A percentile compares a stretch with the other conserved stretches of the same genome.
Evolutionary conservation across 306 rosid genomes (phyloP).

Genomic region (Betula pendula): DNA sequence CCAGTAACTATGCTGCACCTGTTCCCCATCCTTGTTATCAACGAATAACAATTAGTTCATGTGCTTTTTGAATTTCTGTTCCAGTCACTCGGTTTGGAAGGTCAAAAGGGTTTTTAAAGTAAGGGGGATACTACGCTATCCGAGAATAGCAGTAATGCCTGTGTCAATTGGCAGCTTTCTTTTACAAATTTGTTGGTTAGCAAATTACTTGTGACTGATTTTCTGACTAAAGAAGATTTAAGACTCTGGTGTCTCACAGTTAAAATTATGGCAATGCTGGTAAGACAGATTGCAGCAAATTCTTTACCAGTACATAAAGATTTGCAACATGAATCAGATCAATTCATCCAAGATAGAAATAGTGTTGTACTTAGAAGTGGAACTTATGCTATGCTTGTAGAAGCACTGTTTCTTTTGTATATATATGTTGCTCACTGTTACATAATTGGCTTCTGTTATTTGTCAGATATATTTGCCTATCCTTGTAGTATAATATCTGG

Average conservation of each 20-base stretch:
- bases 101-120: not conserved
- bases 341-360: not conserved
- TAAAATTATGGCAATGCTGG: not conserved
- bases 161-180: conserved; percentile 2
- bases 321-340: not conserved
- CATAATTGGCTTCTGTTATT: not conserved
- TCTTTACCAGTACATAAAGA: not conserved
- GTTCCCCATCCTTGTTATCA: not conserved
- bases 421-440: not conserved
- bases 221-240: conserved; percentile 13
- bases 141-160: not conserved
- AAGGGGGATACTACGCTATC: not conserved
- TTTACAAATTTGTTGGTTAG: not conserved
- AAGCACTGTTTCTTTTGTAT: not conserved
- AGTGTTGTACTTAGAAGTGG: not conserved
- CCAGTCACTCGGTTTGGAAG: not conserved
- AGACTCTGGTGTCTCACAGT: not conserved
- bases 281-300: not conserved
- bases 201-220: conserved; percentile 14
- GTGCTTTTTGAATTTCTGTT: not conserved
- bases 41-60: not conserved
- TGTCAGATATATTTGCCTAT: not conserved
- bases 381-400: not conserved
- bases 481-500: not conserved
- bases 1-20: not conserved